Evolutionary conservation across 441 rosid genomes (phyloP).

Genomic region (Pelargonium myrrhifolium): DNA sequence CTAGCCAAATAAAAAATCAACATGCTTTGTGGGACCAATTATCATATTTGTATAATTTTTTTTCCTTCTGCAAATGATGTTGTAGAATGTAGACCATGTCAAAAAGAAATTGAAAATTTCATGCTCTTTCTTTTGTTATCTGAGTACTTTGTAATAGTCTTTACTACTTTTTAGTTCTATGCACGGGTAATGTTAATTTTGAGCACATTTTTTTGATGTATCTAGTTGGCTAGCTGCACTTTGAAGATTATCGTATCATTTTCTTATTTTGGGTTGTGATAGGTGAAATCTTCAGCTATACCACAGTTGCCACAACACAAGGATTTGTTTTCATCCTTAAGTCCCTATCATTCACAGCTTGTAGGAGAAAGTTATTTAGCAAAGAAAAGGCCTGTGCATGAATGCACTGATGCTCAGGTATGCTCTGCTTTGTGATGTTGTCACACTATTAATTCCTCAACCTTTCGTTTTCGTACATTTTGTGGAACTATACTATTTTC

Average conservation of each 20-base stretch:
- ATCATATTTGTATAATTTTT: no score
- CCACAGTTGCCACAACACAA: conserved; percentile 80
- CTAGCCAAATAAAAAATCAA: no score
- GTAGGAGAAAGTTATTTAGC: conserved; percentile 95
- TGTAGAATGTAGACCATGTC: no score
- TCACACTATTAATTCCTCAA: neutral
- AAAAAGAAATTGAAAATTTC: no score
- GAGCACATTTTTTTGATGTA: neutral
- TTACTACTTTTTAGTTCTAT: no score
- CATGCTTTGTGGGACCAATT: no score
- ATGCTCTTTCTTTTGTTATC: no score
- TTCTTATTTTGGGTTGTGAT: conserved; percentile 17
- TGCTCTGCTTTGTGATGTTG: conserved; percentile 12
- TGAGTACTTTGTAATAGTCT: no score
- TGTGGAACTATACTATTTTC: no score
- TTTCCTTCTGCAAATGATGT: no score
- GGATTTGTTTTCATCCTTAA: conserved; percentile 58
- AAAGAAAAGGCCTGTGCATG: conserved; percentile 74
- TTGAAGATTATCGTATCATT: conserved; percentile 1
- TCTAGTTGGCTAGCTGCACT: neutral
- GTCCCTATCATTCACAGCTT: conserved; percentile 74
- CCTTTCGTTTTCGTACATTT: no score
- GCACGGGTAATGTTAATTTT: neutral
- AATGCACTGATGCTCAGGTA: conserved; percentile 89
- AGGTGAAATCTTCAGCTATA: conserved; percentile 67